A percentile compares a stretch with the other conserved stretches of the same genome.
These are phyloP conservation scores for Fusarium phyllophilum DNA, from an alignment of 2,329 filamentous ascomycete genomes.

Conservation along the genomic window DNA sequence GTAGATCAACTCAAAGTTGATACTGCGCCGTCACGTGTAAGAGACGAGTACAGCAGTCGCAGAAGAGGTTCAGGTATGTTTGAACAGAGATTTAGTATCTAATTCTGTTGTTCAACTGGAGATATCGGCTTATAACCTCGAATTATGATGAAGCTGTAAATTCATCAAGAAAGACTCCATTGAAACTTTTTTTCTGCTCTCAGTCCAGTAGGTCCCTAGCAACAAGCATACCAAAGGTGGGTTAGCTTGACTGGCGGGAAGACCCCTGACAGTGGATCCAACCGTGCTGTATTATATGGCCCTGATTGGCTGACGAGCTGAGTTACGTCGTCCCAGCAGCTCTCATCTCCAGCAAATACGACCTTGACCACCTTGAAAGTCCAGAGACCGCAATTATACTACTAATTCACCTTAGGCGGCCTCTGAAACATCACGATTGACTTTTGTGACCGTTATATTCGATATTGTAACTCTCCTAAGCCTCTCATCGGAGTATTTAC, in stretches of 20 bases:
- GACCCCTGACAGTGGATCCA: constrained; percentile 41
- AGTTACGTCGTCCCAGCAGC: constrained; percentile 38
- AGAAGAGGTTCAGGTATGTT: neutral
- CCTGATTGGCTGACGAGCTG: constrained; percentile 42
- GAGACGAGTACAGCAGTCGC: neutral
- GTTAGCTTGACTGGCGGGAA: constrained; percentile 36
- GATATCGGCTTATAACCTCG: constrained; percentile 6
- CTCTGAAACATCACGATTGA: constrained; percentile 8
- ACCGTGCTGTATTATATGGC: constrained; percentile 32
- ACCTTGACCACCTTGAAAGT: constrained; percentile 26
- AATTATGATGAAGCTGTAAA: constrained; percentile 28
- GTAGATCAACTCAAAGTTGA: constrained; percentile 10
- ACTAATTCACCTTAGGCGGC: constrained; percentile 13
- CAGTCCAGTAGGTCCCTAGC: constrained; percentile 23
- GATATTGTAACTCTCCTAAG: neutral
- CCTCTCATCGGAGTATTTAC: constrained; percentile 4
- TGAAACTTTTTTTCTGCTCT: constrained; percentile 43
- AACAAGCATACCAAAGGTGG: constrained; percentile 18
- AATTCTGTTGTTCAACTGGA: neutral
- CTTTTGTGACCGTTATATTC: neutral
- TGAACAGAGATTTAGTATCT: neutral
- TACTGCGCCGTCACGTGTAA: constrained; percentile 6
- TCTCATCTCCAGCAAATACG: constrained; percentile 31
- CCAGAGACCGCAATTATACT: constrained; percentile 28
- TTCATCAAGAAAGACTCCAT: constrained; percentile 8